These are phyloP conservation scores for Pisolithus marmoratus DNA, from an alignment of 768 basidiomycete genomes.

Conservation along the genomic window DNA sequence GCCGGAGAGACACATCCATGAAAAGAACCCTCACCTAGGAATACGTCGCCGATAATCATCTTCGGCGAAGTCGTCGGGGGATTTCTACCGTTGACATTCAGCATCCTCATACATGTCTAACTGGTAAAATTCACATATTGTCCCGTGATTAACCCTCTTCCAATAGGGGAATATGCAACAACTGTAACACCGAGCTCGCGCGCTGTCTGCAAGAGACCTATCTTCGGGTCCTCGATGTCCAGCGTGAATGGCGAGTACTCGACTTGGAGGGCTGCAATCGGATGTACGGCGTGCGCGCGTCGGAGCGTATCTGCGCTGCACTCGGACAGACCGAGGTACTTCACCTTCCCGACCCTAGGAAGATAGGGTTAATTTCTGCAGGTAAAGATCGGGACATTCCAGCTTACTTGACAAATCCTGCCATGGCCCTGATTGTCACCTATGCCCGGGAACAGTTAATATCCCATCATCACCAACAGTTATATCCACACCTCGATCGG, in stretches of 20 bases:
- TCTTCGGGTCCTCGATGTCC: slow-evolving; percentile 40
- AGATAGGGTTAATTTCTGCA: not conserved
- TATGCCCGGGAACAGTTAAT: slow-evolving; percentile 5
- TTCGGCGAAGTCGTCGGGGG: slow-evolving; percentile 27
- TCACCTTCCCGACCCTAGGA: slow-evolving; percentile 32
- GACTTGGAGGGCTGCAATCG: slow-evolving; percentile 44
- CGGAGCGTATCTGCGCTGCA: slow-evolving; percentile 40
- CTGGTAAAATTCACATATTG: slow-evolving; percentile 27
- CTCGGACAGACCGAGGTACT: slow-evolving; percentile 48
- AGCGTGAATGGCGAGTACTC: slow-evolving; percentile 49
- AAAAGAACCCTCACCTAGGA: slow-evolving; percentile 19
- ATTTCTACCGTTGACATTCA: slow-evolving; percentile 17
- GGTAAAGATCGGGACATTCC: not conserved
- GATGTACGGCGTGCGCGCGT: slow-evolving; percentile 47
- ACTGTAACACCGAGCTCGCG: slow-evolving; percentile 47
- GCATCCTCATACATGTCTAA: not conserved
- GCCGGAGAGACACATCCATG: slow-evolving; percentile 9
- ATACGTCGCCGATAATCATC: slow-evolving; percentile 20
- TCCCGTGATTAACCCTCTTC: slow-evolving; percentile 46
- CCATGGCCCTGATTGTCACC: slow-evolving; percentile 44
- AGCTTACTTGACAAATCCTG: slow-evolving; percentile 45
- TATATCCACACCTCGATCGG: slow-evolving; percentile 40
- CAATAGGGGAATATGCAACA: slow-evolving; percentile 49
- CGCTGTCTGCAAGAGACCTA: slow-evolving; percentile 36
- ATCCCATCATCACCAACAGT: not conserved